A percentile compares a stretch with the other conserved stretches of the same genome.
Conservation (phyloP, 768 basidiomycete species). For the Phaeolepiota aurea region DNA sequence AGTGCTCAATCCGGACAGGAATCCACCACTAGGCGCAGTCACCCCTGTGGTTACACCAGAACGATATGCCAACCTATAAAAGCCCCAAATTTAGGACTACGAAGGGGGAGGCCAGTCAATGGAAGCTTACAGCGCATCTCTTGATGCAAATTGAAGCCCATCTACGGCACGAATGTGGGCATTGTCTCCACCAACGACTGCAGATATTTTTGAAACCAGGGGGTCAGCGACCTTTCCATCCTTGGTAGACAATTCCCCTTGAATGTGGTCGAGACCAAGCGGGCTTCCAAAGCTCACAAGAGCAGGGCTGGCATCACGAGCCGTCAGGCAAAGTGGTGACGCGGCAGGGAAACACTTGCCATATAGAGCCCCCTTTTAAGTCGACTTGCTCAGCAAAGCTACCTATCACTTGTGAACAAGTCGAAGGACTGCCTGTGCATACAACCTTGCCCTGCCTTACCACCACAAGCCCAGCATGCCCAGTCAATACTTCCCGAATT, state of each 20-base stretch:
- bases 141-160: constrained; percentile 61
- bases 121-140: constrained; percentile 37
- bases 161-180: constrained; percentile 52
- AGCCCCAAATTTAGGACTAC: constrained; percentile 3
- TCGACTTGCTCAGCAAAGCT: constrained; percentile 33
- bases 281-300: constrained; percentile 55
- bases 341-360: constrained; percentile 37
- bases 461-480: constrained; percentile 31
- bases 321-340: constrained; percentile 7
- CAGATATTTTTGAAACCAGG: constrained; percentile 28
- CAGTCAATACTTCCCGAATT: constrained; percentile 22
- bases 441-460: constrained; percentile 43
- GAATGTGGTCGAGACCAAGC: constrained; percentile 61
- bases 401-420: constrained; percentile 14
- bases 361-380: constrained; percentile 57
- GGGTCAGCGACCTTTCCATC: constrained; percentile 52
- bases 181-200: constrained; percentile 32
- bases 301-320: constrained; percentile 38
- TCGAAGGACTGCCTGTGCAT: constrained; percentile 35
- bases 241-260: constrained; percentile 43
- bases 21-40: constrained; percentile 39
- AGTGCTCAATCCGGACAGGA: constrained; percentile 50
- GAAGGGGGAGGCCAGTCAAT: neutral
- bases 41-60: constrained; percentile 58
- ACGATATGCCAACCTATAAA: constrained; percentile 50